Percentiles rank a stretch among this genome's conserved stretches.
These are phyloP conservation scores for Cryptococcus sp. DNA, from an alignment of 1,284 basidiomycete genomes.

Conservation along the genomic window DNA sequence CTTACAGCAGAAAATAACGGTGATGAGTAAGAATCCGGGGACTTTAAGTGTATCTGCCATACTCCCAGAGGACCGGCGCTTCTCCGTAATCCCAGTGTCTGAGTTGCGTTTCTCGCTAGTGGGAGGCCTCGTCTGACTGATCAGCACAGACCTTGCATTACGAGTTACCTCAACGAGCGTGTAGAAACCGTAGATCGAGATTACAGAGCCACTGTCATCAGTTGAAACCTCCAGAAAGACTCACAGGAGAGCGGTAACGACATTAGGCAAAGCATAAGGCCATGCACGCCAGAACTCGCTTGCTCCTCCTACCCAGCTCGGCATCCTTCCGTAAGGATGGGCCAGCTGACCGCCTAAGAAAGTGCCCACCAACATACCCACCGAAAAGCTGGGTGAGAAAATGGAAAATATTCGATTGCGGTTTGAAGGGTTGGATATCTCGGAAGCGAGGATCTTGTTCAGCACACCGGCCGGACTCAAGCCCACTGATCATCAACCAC, in stretches of 20 bases:
- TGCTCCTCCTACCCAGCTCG: conserved; percentile 19
- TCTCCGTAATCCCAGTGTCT: not conserved
- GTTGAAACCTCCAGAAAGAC: conserved; percentile 1
- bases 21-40: conserved; percentile 15
- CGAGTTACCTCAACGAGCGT: conserved; percentile 7
- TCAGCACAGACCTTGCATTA: not conserved
- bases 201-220: not conserved
- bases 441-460: conserved; percentile 14
- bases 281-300: conserved; percentile 13
- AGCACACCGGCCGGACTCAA: conserved; percentile 17
- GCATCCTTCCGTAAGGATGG: conserved; percentile 22
- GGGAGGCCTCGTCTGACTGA: not conserved
- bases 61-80: not conserved
- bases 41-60: conserved; percentile 12
- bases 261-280: conserved; percentile 27
- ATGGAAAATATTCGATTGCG: conserved; percentile 25
- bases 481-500: conserved; percentile 14
- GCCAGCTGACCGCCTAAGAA: conserved; percentile 26
- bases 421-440: conserved; percentile 21
- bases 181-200: not conserved
- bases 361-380: conserved; percentile 18
- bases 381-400: conserved; percentile 17
- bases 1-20: conserved; percentile 17
- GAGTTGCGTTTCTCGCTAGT: not conserved
- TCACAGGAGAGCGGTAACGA: conserved; percentile 13